Evolutionary conservation across 352 stramenopile species (phyloP), one percentile per base, ranked within the genome.

Genomic region (Phytophthora gonapodyides): DNA sequence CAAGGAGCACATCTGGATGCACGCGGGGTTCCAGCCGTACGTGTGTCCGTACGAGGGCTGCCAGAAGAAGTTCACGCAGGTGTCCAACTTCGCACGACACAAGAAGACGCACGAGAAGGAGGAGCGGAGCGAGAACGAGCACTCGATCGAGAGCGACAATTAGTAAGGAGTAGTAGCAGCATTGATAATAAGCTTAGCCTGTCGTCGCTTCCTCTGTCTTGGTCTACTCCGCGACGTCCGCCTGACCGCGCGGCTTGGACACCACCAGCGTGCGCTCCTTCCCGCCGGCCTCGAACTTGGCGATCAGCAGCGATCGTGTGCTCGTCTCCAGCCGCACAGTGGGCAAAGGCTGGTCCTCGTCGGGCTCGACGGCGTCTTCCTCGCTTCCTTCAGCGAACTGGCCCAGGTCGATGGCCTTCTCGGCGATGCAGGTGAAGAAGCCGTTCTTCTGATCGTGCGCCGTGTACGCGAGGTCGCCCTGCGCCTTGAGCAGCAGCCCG

Each of bases 1-100:
- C 13, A 96, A 94, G 57, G 93, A 96, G 60, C 91, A 97, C 71
- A 96, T 97, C 37, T 94, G 89, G 80, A 96, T 94, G 75, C 91
- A 97, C 60, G 88, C 84, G 0, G 88, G 87, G 27, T 89, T 96
- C 64, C 88, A 97, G 68, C 91, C 91, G 21, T 97, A 96, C 69
- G 83, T 94, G 56, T 97, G 91, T 86, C 89, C 84, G 27, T 96
- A 91, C 41, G 80, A 91, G 51, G 87, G 82, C 41, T 97, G 91
- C 49, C 77, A 89, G 56, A 97, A 97, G 71, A 88, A 87, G 50
- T 97, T 97, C 42, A 94, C 88, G 54, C 88, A 96, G 42, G 86
- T 93, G 31, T 92, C 82, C 24, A 92, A 94, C 64, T 93, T 94
- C 63, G 84, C 86, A 65, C 75, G 86, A 48, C 86, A 94, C 77